Conservation (phyloP, 2,329 filamentous ascomycete species). For the Botrytis galanthina region DNA sequence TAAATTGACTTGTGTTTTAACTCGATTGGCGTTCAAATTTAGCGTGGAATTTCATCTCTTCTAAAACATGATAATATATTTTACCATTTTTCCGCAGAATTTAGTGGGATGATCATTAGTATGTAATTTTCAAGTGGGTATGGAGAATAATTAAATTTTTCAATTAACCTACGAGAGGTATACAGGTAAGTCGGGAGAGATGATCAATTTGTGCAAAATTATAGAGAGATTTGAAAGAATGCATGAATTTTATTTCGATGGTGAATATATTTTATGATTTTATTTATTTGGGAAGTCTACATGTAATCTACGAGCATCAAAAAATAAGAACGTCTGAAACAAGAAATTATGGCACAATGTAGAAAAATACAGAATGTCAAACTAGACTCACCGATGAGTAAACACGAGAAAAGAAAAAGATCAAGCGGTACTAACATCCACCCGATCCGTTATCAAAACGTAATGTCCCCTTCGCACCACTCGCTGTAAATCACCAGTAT, state of each 20-base stretch:
- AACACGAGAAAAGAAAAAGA: background rate
- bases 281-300: rapidly evolving
- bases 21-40: background rate
- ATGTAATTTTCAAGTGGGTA: background rate
- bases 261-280: background rate
- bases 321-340: background rate
- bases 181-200: background rate
- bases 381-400: background rate
- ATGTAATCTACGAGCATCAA: rapidly evolving
- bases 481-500: background rate
- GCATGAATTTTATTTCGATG: background rate
- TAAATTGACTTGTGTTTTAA: background rate
- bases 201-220: background rate
- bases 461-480: background rate
- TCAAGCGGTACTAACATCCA: background rate
- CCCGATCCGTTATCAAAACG: background rate
- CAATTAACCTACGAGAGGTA: rapidly evolving
- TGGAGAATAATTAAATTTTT: background rate
- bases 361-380: background rate
- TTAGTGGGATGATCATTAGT: background rate
- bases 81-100: background rate
- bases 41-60: rapidly evolving
- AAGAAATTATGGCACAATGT: rapidly evolving
- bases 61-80: background rate
- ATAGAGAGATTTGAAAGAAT: background rate